Evolutionary conservation across 2,329 filamentous ascomycete genomes (phyloP), one percentile per base, ranked within the genome.

Genomic region (Emergomyces africanus): DNA sequence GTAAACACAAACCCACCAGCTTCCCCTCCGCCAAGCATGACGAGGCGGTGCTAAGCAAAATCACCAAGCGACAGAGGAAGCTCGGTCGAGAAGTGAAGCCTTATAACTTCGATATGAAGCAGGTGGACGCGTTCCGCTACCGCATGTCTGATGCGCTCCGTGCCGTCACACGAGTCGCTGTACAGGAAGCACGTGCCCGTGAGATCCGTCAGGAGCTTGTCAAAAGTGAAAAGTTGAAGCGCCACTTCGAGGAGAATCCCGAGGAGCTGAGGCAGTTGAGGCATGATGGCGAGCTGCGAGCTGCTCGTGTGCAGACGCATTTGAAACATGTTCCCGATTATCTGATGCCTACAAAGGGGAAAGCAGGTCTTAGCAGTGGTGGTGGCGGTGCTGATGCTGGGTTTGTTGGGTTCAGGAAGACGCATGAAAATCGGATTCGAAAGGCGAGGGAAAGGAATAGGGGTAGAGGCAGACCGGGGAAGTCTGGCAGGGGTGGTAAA

Each of bases 231-330:
- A 96, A 96, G 74, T 78, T 99, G 58, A 91, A 94, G 74, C 82
- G 90, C 57, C 90, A 97, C 77, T 99, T 97, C 68, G 94, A 97
- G 70, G 94, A 99, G 73, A 96, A 99, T 71, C 94, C 94, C 0
- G 84, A 87, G 37, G 92, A 97, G 70, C 76, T 97, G 64, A 83
- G 84, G 42, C 90, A 96, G 70, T 78, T 97, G 64, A 83, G 92
- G 30, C 94, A 99, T 70, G 94, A 99, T 70, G 86, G 86, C 42
- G 92, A 96, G 71, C 79, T 95, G 59, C 83, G 90, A 61, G 85
- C 90, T 28, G 89, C 91, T 15, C 80, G 89, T 61, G 85, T 90
- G 51, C 91, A 97, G 74, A 82, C 88, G 8, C 94, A 99, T 77
- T 77, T 99, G 64, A 95, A 90, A 74, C 89, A 96, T 71, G 88